Evolutionary conservation across 2,329 filamentous ascomycete species (phyloP).

Genomic region (Cercospora zeina): DNA sequence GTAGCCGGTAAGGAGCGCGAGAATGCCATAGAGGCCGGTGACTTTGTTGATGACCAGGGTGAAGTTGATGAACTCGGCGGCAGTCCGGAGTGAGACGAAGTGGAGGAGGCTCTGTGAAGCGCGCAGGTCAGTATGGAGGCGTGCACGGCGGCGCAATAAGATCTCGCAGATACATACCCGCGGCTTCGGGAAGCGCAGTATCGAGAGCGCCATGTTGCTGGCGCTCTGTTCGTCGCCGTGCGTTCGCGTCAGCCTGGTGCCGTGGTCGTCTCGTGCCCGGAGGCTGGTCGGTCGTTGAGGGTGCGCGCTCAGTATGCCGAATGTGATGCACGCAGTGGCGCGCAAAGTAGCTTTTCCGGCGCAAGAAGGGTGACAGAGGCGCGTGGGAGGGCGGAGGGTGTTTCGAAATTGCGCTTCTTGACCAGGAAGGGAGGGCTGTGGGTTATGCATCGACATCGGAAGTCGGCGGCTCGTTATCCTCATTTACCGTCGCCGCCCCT

Average conservation of each 20-base stretch:
- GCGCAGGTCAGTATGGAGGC: slow-evolving; percentile 1
- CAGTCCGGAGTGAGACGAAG: slow-evolving; percentile 81
- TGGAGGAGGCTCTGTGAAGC: slow-evolving; percentile 73
- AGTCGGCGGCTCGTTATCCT: background rate
- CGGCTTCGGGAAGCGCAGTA: slow-evolving; percentile 24
- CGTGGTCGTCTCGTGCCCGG: slow-evolving; percentile 10
- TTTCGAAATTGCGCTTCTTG: slow-evolving; percentile 6
- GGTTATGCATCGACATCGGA: slow-evolving; percentile 10
- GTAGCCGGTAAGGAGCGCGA: slow-evolving; percentile 85
- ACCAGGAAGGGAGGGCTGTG: background rate
- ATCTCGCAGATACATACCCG: slow-evolving; percentile 12
- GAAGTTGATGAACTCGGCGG: slow-evolving; percentile 79
- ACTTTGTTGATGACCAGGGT: slow-evolving; percentile 88
- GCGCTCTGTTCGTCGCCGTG: slow-evolving; percentile 2
- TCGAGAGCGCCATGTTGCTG: slow-evolving; percentile 18
- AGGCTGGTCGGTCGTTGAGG: slow-evolving; percentile 1
- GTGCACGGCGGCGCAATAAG: background rate
- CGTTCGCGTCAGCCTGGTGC: background rate
- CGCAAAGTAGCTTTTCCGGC: slow-evolving; percentile 6
- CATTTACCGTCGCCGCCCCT: background rate
- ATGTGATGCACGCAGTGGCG: background rate
- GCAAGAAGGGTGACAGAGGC: slow-evolving; percentile 2
- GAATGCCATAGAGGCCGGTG: slow-evolving; percentile 83
- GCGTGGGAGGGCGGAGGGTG: slow-evolving; percentile 1
- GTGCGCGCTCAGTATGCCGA: slow-evolving; percentile 1